Evolutionary conservation across 768 basidiomycete species (phyloP).

Genomic region (Collybia nuda): DNA sequence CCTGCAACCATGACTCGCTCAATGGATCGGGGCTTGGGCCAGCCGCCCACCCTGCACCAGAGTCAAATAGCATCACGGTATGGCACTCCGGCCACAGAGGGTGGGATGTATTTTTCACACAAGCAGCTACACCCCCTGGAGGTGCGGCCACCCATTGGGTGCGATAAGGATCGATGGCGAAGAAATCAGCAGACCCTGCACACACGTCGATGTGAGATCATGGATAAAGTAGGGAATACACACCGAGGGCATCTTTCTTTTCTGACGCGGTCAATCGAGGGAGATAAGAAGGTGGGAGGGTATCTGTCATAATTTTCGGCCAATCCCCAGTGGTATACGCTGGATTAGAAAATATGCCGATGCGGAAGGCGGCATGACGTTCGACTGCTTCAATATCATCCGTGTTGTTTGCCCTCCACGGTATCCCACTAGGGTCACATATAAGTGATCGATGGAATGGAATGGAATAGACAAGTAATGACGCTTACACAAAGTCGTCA

Average conservation of each 20-base stretch:
- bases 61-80: constrained; percentile 36
- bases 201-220: not conserved
- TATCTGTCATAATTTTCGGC: constrained; percentile 49
- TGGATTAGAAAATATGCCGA: constrained; percentile 51
- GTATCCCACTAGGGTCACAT: constrained; percentile 32
- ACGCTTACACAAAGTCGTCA: constrained; percentile 46
- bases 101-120: constrained; percentile 39
- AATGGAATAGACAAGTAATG: not conserved
- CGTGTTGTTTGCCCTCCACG: constrained; percentile 43
- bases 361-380: constrained; percentile 49
- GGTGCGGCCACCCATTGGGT: constrained; percentile 41
- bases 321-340: constrained; percentile 52
- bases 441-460: not conserved
- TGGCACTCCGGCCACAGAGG: constrained; percentile 55
- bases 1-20: constrained; percentile 39
- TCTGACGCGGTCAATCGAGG: constrained; percentile 49
- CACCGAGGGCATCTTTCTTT: constrained; percentile 40
- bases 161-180: constrained; percentile 49
- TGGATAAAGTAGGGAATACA: not conserved
- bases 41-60: constrained; percentile 45
- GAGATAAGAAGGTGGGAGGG: constrained; percentile 42
- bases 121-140: constrained; percentile 41
- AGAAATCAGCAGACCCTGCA: constrained; percentile 51
- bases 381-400: constrained; percentile 45
- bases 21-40: constrained; percentile 45